Percentiles rank a stretch among this genome's conserved stretches.
Conservation (phyloP, 495 filamentous ascomycete genomes). For the Aspergillus sclerotiicarbonarius region DNA sequence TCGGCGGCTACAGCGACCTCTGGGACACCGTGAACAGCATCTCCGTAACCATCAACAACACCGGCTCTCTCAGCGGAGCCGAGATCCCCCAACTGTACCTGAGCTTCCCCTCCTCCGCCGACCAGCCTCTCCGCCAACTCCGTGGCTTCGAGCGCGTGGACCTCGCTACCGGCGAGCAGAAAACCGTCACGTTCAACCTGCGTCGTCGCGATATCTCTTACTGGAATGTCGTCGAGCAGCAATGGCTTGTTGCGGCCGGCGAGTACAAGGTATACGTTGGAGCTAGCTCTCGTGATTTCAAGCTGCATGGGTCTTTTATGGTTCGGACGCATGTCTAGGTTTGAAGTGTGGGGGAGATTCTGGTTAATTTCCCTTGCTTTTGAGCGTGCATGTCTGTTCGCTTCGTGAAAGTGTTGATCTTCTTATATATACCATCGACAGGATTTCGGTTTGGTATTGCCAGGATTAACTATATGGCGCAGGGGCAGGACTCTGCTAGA, state of each 20-base stretch:
- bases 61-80: constrained; percentile 47
- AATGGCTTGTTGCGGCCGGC: constrained; percentile 59
- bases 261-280: constrained; percentile 56
- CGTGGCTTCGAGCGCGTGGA: constrained; percentile 63
- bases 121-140: constrained; percentile 34
- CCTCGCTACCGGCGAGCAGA: constrained; percentile 37
- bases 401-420: too few relatives aligned
- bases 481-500: too few relatives aligned
- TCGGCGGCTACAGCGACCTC: constrained; percentile 58
- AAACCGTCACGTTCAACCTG: constrained; percentile 52
- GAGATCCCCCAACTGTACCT: constrained; percentile 69
- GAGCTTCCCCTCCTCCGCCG: constrained; percentile 42
- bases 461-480: too few relatives aligned
- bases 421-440: too few relatives aligned
- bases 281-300: constrained; percentile 10
- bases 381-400: too few relatives aligned
- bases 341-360: too few relatives aligned
- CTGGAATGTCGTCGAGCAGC: constrained; percentile 61
- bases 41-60: constrained; percentile 48
- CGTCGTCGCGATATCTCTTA: constrained; percentile 63
- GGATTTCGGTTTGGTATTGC: too few relatives aligned
- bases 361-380: too few relatives aligned
- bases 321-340: neutral
- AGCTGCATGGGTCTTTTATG: neutral
- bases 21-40: constrained; percentile 55